Base-by-base conservation (phyloP, 208 protist genomes). In the Leptomonas seymouri region DNA sequence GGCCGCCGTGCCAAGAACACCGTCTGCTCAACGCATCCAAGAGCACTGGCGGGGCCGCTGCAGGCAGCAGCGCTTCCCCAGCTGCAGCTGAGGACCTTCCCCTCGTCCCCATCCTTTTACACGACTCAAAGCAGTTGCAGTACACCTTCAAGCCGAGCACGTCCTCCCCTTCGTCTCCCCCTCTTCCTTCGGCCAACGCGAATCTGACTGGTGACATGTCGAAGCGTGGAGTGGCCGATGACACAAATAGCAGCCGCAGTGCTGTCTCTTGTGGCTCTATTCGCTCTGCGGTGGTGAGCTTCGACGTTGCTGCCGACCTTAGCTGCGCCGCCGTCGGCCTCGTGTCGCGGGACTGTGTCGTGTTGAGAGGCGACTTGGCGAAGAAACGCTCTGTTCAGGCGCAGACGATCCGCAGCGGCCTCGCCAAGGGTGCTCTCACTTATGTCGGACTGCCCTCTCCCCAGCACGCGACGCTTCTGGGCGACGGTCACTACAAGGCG, bases 261-360 rank as follows among this genome's bases (percentile, higher is more conserved):
- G 31, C 23, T 27, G 70, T 79, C 62, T 74, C 79, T 27, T 51
- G 68, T 18, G 63, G 75, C 50, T 61, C 63, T 27, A 76, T 84
- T 21, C 64, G 63, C 62, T 82, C 76, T 39, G 62, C 72, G 46
- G 92, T 98, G n/a, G 90, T 92, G 46, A 74, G 63, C 46, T 67
- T 98, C 39, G 91, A 94, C 56, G 84, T 96, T 0, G 71, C 91
- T 7, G 80, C 96, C 15, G 92, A 97, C 62, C 74, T 97, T 20
- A 84, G 85, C 50, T 82, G 87, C 41, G 73, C 93, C 41, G 94
- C 89, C 0, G 58, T 99, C 30, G 95, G 90, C 28, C 83, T 98
- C 30, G 83, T 73, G 25, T 91, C 91, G 71, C 86, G 92, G n/a
- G 84, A 91, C 18, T 87, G 98, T 25, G 60, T 96, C 5, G 34